Evolutionary conservation across 257 asterid species (phyloP).

Genomic region (Salvia rosmarinus): DNA sequence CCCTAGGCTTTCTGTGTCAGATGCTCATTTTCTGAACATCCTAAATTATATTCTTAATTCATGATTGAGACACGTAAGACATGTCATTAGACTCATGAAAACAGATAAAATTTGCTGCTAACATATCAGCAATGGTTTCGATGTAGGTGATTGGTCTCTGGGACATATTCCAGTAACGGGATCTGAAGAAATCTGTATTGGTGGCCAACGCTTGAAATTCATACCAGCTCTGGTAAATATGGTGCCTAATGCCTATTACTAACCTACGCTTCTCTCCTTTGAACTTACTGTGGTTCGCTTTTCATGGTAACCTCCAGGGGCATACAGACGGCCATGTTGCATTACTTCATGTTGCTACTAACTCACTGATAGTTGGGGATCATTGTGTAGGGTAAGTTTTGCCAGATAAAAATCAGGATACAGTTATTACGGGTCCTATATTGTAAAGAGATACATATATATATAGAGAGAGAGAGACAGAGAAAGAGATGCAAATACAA

Average conservation of each 20-base stretch:
- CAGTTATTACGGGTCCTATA: background rate
- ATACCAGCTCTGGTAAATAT: conserved; percentile 76
- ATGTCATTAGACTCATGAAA: conserved; percentile 15
- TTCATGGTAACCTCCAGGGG: conserved; percentile 57
- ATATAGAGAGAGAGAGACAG: background rate
- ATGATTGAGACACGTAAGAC: conserved; percentile 21
- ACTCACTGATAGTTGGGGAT: conserved; percentile 91
- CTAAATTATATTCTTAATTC: background rate
- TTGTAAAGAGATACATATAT: background rate
- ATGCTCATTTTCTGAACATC: background rate
- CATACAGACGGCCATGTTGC: conserved; percentile 97
- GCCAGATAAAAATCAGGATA: conserved; percentile 12
- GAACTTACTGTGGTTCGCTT: conserved; percentile 17
- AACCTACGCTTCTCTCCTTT: conserved; percentile 17
- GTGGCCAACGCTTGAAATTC: conserved; percentile 75
- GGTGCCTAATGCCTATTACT: conserved; percentile 17
- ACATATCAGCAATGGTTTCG: conserved; percentile 30
- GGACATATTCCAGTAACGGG: conserved; percentile 67
- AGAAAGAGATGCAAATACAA: background rate
- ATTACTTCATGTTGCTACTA: conserved; percentile 77
- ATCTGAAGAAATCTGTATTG: conserved; percentile 80
- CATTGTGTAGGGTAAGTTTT: conserved; percentile 91
- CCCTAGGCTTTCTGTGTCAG: background rate
- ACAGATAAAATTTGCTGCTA: conserved; percentile 17
- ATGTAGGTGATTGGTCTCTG: conserved; percentile 85